Evolutionary conservation across 2,329 filamentous ascomycete species (phyloP).

Genomic region (Xylaria sp.): DNA sequence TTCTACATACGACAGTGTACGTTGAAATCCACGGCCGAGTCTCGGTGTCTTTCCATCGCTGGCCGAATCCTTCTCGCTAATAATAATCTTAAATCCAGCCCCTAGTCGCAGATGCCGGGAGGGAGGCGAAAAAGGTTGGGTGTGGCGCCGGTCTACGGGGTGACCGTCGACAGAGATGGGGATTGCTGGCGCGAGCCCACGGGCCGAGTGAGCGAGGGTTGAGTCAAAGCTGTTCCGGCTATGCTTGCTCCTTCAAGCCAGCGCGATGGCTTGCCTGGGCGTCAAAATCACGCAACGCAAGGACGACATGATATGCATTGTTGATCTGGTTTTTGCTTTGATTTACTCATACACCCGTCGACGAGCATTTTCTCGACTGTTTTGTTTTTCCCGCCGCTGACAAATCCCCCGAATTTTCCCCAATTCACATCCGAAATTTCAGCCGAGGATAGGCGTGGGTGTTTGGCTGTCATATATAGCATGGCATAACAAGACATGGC

Average conservation of each 20-base stretch:
- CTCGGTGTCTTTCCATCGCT: slow-evolving; percentile 23
- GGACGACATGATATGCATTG: background rate
- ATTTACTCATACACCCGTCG: slow-evolving; percentile 16
- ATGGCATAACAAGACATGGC: background rate
- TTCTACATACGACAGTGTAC: background rate
- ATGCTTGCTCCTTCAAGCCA: background rate
- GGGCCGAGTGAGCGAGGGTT: slow-evolving; percentile 3
- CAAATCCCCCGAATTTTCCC: slow-evolving; percentile 18
- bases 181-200: slow-evolving; percentile 26
- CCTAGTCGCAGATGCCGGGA: slow-evolving; percentile 12
- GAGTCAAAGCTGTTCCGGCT: slow-evolving; percentile 14
- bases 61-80: slow-evolving; percentile 22
- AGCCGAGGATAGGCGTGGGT: background rate
- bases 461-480: background rate
- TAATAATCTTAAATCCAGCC: slow-evolving; percentile 10
- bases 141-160: slow-evolving; percentile 23
- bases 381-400: slow-evolving; percentile 23
- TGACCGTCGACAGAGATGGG: slow-evolving; percentile 15
- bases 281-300: slow-evolving; percentile 22
- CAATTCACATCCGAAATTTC: slow-evolving; percentile 2
- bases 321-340: background rate
- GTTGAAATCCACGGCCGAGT: slow-evolving; percentile 9
- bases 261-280: slow-evolving; percentile 3
- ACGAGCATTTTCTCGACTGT: slow-evolving; percentile 2
- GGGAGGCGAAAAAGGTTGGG: background rate